phyloP scores from a whole-genome alignment of 2,329 filamentous ascomycete genomes.

The Cladosporium sp. region DNA sequence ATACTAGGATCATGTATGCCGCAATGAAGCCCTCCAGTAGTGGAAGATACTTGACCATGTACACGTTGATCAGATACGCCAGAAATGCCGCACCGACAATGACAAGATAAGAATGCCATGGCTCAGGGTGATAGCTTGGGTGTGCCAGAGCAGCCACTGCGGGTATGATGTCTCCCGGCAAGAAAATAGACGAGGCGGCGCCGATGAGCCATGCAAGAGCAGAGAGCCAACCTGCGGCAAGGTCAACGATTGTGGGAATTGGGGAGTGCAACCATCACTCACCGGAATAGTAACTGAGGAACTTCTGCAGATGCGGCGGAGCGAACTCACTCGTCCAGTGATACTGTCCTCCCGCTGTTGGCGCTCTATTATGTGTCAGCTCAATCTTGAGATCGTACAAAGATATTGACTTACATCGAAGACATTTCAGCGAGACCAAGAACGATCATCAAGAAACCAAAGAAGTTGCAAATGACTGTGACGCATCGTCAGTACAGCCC shows the following conservation, averaged over 20 bases:
- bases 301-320: constrained; percentile 25
- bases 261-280: background rate
- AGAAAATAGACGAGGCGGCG: constrained; percentile 31
- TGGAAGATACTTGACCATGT: constrained; percentile 31
- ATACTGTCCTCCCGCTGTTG: constrained; percentile 29
- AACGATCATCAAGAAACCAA: constrained; percentile 25
- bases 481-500: background rate
- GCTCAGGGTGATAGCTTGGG: constrained; percentile 23
- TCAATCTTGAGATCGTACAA: too few species aligned
- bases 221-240: constrained; percentile 28
- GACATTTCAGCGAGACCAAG: constrained; percentile 31
- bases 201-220: constrained; percentile 35
- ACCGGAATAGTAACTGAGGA: constrained; percentile 18
- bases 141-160: constrained; percentile 33
- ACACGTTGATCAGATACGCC: constrained; percentile 26
- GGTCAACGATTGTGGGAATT: background rate
- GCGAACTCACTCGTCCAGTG: constrained; percentile 31
- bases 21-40: constrained; percentile 35
- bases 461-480: constrained; percentile 8
- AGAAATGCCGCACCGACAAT: constrained; percentile 34
- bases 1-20: constrained; percentile 3
- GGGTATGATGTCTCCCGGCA: constrained; percentile 35
- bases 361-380: constrained; percentile 14
- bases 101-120: constrained; percentile 28
- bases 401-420: constrained; percentile 18